phyloP scores from a whole-genome alignment of 192 early-diverging fungal genomes.

The Backusella tarrabulga region DNA sequence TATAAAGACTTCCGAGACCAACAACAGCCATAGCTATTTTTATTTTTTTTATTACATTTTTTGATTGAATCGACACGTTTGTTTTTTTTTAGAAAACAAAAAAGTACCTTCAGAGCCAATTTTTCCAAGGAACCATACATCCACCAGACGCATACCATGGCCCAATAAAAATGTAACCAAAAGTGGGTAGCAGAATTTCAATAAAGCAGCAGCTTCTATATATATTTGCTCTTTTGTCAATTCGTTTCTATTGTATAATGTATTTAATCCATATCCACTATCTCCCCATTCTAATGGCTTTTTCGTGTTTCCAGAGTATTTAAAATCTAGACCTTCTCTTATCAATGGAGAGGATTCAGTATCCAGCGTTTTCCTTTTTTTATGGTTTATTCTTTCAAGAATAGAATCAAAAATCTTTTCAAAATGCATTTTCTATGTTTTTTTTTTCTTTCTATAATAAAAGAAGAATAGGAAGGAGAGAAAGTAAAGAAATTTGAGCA shows the following conservation, averaged over 20 bases:
- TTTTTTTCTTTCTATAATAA: neutral
- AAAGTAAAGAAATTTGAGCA: neutral
- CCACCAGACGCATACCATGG: conserved; percentile 1
- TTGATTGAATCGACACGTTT: neutral
- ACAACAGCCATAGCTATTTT: conserved; percentile 24
- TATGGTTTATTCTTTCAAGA: neutral
- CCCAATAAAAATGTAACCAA: conserved; percentile 22
- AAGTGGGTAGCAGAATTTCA: conserved; percentile 12
- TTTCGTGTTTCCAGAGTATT: neutral
- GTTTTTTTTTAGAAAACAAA: neutral
- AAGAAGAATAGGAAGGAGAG: neutral
- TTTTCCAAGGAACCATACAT: conserved; percentile 24
- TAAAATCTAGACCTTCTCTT: neutral
- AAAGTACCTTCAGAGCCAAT: conserved; percentile 6
- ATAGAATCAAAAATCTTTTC: neutral
- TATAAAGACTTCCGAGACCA: conserved; percentile 21
- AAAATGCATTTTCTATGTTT: neutral
- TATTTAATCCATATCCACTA: neutral
- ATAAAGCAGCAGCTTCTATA: conserved; percentile 1
- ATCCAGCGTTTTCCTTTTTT: neutral
- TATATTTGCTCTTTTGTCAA: neutral
- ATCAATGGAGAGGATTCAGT: neutral
- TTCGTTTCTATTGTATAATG: neutral
- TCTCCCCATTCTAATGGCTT: neutral
- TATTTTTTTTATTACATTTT: neutral